These are phyloP conservation scores for Tilletia indica DNA, from an alignment of 1,284 basidiomycete genomes.

Conservation along the genomic window DNA sequence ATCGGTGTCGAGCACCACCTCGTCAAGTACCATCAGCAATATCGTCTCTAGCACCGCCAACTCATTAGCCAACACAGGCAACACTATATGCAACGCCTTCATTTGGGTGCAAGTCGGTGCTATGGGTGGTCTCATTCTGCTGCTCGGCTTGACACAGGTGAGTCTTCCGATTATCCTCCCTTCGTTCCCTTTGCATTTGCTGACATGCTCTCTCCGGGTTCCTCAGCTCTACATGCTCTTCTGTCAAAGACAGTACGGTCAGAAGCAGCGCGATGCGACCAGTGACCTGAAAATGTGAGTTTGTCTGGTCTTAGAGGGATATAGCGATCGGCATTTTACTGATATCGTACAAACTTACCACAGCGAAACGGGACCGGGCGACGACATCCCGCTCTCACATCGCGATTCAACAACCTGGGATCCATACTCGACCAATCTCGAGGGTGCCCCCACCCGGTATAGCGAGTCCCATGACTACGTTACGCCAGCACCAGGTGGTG, in stretches of 20 bases:
- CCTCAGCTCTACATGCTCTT: conserved; percentile 53
- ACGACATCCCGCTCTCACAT: conserved; percentile 38
- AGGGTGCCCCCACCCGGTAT: not conserved
- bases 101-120: conserved; percentile 52
- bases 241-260: conserved; percentile 47
- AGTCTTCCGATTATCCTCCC: not conserved
- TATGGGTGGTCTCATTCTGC: conserved; percentile 44
- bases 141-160: conserved; percentile 48
- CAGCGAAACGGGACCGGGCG: conserved; percentile 13
- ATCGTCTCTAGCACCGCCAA: conserved; percentile 23
- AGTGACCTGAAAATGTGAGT: conserved; percentile 22
- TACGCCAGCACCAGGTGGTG: not conserved
- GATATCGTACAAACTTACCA: not conserved
- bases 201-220: not conserved
- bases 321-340: not conserved
- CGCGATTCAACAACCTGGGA: conserved; percentile 45
- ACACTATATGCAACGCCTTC: conserved; percentile 48
- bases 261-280: conserved; percentile 38
- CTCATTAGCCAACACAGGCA: conserved; percentile 26
- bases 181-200: not conserved
- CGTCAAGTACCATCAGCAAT: conserved; percentile 20
- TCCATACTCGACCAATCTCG: not conserved
- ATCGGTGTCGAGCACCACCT: conserved; percentile 22
- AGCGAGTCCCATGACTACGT: conserved; percentile 17
- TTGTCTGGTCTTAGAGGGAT: not conserved